Conservation (phyloP, 2,329 filamentous ascomycete genomes). For the Ophiostoma angusticollis region DNA sequence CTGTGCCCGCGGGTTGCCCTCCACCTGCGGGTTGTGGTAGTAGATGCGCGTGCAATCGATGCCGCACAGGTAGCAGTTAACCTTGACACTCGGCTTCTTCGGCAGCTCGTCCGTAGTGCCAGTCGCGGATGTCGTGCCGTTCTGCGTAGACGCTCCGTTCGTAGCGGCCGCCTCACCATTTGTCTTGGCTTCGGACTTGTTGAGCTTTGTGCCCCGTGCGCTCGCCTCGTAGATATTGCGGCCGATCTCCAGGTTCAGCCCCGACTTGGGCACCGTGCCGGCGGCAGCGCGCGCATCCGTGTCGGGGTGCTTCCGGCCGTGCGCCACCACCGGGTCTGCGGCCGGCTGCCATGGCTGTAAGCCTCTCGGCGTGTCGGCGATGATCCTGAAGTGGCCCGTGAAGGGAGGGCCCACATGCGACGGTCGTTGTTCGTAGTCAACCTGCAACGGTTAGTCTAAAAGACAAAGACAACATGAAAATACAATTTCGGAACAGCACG, state of each 20-base stretch:
- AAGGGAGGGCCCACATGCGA: slow-evolving; percentile 94
- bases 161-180: slow-evolving; percentile 59
- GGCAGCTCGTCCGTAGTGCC: slow-evolving; percentile 46
- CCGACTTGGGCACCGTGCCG: slow-evolving; percentile 55
- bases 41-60: slow-evolving; percentile 67
- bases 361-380: slow-evolving; percentile 87
- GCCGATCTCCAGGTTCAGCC: slow-evolving; percentile 82
- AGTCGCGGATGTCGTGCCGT: slow-evolving; percentile 15
- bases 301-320: slow-evolving; percentile 46
- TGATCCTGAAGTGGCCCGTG: slow-evolving; percentile 92
- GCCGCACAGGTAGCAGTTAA: slow-evolving; percentile 84
- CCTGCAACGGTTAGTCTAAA: slow-evolving; percentile 42
- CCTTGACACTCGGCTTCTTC: slow-evolving; percentile 53
- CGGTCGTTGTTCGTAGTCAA: slow-evolving; percentile 88
- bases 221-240: slow-evolving; percentile 93
- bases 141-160: slow-evolving; percentile 49
- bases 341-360: slow-evolving; percentile 92
- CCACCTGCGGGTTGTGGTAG: slow-evolving; percentile 44
- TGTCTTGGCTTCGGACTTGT: slow-evolving; percentile 55
- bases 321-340: slow-evolving; percentile 54
- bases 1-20: slow-evolving; percentile 53
- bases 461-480: no score
- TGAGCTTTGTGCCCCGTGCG: slow-evolving; percentile 62
- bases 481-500: no score
- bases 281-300: slow-evolving; percentile 65